Evolutionary conservation across 2,329 filamentous ascomycete species (phyloP), one percentile per base, ranked within the genome.

Genomic region (Seiridium unicorne): DNA sequence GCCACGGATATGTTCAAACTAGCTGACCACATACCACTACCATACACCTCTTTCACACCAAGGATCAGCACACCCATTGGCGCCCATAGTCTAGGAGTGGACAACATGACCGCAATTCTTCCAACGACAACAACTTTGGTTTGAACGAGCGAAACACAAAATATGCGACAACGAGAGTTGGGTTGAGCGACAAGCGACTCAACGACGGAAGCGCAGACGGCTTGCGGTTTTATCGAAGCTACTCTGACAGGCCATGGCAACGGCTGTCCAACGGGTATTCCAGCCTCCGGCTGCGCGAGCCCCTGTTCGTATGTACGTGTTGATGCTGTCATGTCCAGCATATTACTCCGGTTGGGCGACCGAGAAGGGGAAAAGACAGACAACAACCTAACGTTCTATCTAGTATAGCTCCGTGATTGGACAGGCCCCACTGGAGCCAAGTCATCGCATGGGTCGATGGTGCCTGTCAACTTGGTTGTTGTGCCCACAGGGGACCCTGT

Each of bases 121-220:
- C n/a, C 26, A 32, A 34, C 47, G 51, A 63, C 55, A 57, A 60
- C 62, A 46, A 61, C 57, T 34, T 59, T 60, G 40, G 34, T 60
- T 10, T 60, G 47, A 69, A 65, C 67, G 66, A 69, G 61, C 26
- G 67, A 66, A 61, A 59, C 38, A 51, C 57, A 66, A 64, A 63
- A 60, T 68, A 48, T 54, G 59, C 49, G 51, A 47, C 60, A 48
- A 47, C 47, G 46, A 59, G 51, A 57, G 55, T 59, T 36, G 53
- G 8, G 53, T 59, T 51, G 36, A 47, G 31, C 48, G 53, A 48
- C 46, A n/a, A 40, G 31, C 32, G 26, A 48, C 36, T 36, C 35
- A 47, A 55, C 31, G 13, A 35, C 38, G n/a, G 51, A 56, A 49
- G 40, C 49, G 26, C 8, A 36, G n/a, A 32, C 26, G 38, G 9